Percentiles rank a stretch among this genome's conserved stretches.
phyloP scores from a whole-genome alignment of 495 filamentous ascomycete species.

The Aspergillus sparsus region DNA sequence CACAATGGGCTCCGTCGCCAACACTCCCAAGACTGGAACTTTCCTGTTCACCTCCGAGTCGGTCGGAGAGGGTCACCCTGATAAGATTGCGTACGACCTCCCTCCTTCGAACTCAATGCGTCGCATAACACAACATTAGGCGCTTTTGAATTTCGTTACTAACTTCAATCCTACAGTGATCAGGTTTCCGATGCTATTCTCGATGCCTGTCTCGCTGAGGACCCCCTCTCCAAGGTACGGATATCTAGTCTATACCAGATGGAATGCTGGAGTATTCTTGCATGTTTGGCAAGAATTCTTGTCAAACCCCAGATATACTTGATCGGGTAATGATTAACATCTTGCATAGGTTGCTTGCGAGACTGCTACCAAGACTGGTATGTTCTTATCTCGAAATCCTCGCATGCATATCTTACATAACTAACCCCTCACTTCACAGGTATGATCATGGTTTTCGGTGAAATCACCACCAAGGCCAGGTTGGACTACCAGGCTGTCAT shows the following conservation, averaged over 20 bases:
- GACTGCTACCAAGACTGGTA: slow-evolving; percentile 97
- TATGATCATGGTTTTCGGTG: slow-evolving; percentile 99
- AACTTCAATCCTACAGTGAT: slow-evolving; percentile 55
- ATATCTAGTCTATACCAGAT: slow-evolving; percentile 1
- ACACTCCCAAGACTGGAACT: slow-evolving; percentile 64
- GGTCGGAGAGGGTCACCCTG: slow-evolving; percentile 95
- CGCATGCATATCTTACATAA: slow-evolving; percentile 3
- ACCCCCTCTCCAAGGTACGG: slow-evolving; percentile 88
- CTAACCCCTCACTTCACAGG: slow-evolving; percentile 37
- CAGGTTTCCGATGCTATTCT: slow-evolving; percentile 98
- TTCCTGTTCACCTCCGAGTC: slow-evolving; percentile 99
- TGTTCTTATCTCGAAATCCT: slow-evolving; percentile 21
- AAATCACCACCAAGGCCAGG: slow-evolving; percentile 94
- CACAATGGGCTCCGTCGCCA: slow-evolving; percentile 62
- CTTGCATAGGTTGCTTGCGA: slow-evolving; percentile 76
- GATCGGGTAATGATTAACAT: slow-evolving; percentile 12
- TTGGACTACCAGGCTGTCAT: slow-evolving; percentile 99
- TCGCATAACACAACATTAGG: slow-evolving; percentile 10
- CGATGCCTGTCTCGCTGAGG: slow-evolving; percentile 91
- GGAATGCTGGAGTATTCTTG: slow-evolving; percentile 9
- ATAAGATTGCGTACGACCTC: slow-evolving; percentile 81
- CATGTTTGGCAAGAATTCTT: slow-evolving; percentile 9
- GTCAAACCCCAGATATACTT: slow-evolving; percentile 1
- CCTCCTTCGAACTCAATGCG: not conserved
- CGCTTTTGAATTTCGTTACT: slow-evolving; percentile 9